Evolutionary conservation across 768 basidiomycete species (phyloP), one percentile per base, ranked within the genome.

Genomic region (Mycena rebaudengoi): DNA sequence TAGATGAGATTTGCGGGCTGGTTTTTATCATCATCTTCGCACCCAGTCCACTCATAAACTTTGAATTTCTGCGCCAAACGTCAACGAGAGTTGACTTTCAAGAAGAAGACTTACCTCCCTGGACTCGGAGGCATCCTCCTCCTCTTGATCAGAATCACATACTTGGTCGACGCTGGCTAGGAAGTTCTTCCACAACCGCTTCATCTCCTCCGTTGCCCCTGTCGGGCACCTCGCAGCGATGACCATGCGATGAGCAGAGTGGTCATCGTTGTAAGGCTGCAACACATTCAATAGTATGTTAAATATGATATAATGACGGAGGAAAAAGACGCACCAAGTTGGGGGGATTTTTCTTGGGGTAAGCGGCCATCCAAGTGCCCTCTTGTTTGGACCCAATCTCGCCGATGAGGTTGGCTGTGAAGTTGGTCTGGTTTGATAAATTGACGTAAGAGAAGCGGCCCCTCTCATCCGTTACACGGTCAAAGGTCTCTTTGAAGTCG

Each of bases 341-440:
- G 3, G 41, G 41, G 18, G 55, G 55, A n/a, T 5, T 7, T 6
- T 35, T 57, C 14, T 35, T 21, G 1, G 55, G 55, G 20, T 57
- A 57, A 2, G 55, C 55, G 3, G 43, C 32, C 43, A 57, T 26
- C 46, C 46, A 49, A 5, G 57, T 59, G 1, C 57, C 57, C 25
- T 59, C 39, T 3, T 7, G n/a, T 4, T 4, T n/a, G 8, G 46
- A 49, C 21, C 57, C 57, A 10, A 59, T 39, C 14, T 59, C 46
- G 11, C 20, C 45, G 28, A 59, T 29, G 37, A 59, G 20, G 14
- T 48, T 60, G 28, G 58, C 40, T 4, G 25, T 33, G 49, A 60
- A 52, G n/a, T 41, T 20, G 2, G 46, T 32, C 1, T 37, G 35
- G 13, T 28, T 46, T 1, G 25, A 11, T 21, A 49, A 39, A 10